These are phyloP conservation scores for Dioscorea alata DNA, from an alignment of 106 monocot species.

Conservation along the genomic window DNA sequence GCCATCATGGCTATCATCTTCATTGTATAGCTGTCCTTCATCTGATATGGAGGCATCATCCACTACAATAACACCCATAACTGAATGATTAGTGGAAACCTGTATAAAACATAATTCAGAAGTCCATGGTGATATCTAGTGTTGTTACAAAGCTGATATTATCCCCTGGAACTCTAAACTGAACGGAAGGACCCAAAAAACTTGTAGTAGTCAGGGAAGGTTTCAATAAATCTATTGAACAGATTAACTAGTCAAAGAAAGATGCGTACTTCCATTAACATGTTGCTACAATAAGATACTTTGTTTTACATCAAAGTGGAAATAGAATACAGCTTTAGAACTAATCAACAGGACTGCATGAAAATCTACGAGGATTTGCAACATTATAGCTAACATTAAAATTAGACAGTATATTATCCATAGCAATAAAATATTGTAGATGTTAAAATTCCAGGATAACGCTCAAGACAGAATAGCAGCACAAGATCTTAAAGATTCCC, in stretches of 20 bases:
- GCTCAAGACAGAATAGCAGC: too few species aligned
- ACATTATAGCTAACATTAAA: not conserved
- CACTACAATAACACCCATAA: slow-evolving; percentile 18
- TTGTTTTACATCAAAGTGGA: not conserved
- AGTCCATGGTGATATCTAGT: not conserved
- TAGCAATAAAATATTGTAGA: too few species aligned
- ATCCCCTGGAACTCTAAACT: too few species aligned
- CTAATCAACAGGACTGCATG: not conserved
- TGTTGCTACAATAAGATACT: not conserved
- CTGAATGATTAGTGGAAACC: too few species aligned
- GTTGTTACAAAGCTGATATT: too few species aligned
- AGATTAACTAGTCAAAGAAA: not conserved
- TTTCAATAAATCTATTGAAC: too few species aligned
- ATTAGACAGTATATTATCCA: too few species aligned
- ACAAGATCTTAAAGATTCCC: not conserved
- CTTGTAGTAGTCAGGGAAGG: too few species aligned
- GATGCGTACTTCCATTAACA: not conserved
- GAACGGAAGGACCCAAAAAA: too few species aligned
- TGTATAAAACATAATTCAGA: not conserved
- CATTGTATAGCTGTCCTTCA: slow-evolving; percentile 35
- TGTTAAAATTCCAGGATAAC: too few species aligned
- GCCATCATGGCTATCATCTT: slow-evolving; percentile 41
- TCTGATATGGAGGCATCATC: slow-evolving; percentile 51
- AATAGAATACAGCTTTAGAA: not conserved
- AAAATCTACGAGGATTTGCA: not conserved